A percentile compares a stretch with the other conserved stretches of the same genome.
Evolutionary conservation across 108 stramenopile genomes (phyloP).

Genomic region (Fragilariopsis cylindrus): DNA sequence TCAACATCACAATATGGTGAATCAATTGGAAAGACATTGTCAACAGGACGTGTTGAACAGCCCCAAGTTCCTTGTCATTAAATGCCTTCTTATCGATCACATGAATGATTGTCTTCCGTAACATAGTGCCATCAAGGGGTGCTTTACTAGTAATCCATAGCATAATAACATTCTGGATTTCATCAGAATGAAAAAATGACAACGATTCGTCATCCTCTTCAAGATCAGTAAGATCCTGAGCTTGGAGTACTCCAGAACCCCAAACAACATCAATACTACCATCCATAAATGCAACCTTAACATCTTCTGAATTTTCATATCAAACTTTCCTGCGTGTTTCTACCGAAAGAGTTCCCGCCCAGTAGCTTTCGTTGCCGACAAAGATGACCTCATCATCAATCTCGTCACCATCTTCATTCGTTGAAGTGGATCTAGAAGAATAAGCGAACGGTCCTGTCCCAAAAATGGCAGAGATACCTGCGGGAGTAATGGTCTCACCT

Average conservation of each 20-base stretch:
- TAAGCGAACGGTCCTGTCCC: slow-evolving; percentile 68
- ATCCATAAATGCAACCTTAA: slow-evolving; percentile 48
- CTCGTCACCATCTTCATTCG: slow-evolving; percentile 24
- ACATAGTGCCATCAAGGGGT: slow-evolving; percentile 49
- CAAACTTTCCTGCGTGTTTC: slow-evolving; percentile 40
- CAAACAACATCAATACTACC: slow-evolving; percentile 49
- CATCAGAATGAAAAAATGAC: slow-evolving; percentile 37
- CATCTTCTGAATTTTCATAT: slow-evolving; percentile 42
- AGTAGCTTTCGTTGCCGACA: slow-evolving; percentile 46
- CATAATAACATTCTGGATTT: slow-evolving; percentile 54
- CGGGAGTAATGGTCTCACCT: slow-evolving; percentile 26
- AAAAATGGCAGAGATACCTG: slow-evolving; percentile 44
- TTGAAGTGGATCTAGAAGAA: slow-evolving; percentile 22
- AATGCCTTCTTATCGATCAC: slow-evolving; percentile 62
- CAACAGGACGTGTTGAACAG: slow-evolving; percentile 47
- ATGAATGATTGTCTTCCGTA: slow-evolving; percentile 65
- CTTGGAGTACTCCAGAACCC: slow-evolving; percentile 46
- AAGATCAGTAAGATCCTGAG: slow-evolving; percentile 29
- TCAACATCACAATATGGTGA: slow-evolving; percentile 70
- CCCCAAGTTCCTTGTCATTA: slow-evolving; percentile 56
- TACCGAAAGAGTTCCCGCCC: slow-evolving; percentile 47
- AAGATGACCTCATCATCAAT: slow-evolving; percentile 47
- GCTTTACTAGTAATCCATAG: slow-evolving; percentile 50
- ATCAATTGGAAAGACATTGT: slow-evolving; percentile 41
- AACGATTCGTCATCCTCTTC: neutral